Conservation (phyloP, 2,329 filamentous ascomycete species). For the Colletotrichum somersetense region DNA sequence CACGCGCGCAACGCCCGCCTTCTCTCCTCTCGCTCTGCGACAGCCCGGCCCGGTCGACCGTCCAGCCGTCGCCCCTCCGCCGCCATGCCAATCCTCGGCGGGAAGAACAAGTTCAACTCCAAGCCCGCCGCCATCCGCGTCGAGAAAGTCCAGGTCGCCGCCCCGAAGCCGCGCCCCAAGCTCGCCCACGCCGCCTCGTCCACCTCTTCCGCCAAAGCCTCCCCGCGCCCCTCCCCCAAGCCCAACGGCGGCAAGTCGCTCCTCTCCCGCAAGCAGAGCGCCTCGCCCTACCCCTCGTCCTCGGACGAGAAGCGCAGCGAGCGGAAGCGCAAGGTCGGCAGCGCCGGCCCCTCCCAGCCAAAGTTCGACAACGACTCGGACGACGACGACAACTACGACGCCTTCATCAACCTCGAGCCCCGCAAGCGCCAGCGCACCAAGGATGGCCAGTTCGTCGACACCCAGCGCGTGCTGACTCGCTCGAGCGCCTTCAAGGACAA, state of each 20-base stretch:
- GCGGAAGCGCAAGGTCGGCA: slow-evolving; percentile 42
- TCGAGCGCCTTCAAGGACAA: slow-evolving; percentile 55
- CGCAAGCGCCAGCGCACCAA: slow-evolving; percentile 63
- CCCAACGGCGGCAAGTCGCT: slow-evolving; percentile 43
- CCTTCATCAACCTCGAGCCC: slow-evolving; percentile 53
- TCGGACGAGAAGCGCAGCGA: slow-evolving; percentile 41
- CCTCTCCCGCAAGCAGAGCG: slow-evolving; percentile 55
- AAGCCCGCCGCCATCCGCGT: slow-evolving; percentile 64
- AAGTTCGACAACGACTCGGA: slow-evolving; percentile 66
- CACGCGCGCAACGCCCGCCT: slow-evolving; percentile 20
- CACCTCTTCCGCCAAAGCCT: slow-evolving; percentile 51
- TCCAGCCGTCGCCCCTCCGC: slow-evolving; percentile 1
- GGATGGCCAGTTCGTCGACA: slow-evolving; percentile 58
- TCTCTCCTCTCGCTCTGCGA: not conserved
- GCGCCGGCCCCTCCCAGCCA: slow-evolving; percentile 39
- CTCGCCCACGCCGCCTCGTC: slow-evolving; percentile 49
- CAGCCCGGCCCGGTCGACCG: not conserved
- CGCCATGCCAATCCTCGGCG: slow-evolving; percentile 54
- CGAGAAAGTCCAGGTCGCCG: slow-evolving; percentile 62
- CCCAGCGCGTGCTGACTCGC: slow-evolving; percentile 61
- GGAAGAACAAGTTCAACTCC: slow-evolving; percentile 64
- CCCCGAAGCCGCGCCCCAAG: slow-evolving; percentile 54
- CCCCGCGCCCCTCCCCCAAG: slow-evolving; percentile 57
- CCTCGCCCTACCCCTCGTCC: slow-evolving; percentile 57
- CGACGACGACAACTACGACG: slow-evolving; percentile 63